phyloP scores from a whole-genome alignment of 495 filamentous ascomycete species.

The Podospora pseudopauciseta region DNA sequence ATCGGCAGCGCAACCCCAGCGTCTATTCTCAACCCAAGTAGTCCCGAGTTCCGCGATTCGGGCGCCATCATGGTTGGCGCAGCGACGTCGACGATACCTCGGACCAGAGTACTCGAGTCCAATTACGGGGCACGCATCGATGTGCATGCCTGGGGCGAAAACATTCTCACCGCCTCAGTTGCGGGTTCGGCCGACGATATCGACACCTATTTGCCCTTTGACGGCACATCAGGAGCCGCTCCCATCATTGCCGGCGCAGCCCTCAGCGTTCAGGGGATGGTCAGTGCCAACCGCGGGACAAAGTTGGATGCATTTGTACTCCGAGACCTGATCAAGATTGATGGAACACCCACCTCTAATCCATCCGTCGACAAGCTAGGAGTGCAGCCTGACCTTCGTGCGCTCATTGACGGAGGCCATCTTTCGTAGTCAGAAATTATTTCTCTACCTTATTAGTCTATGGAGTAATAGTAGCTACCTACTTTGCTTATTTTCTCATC shows the following conservation, averaged over 20 bases:
- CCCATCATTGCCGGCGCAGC: conserved; percentile 18
- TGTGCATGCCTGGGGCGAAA: conserved; percentile 18
- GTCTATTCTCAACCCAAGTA: not conserved
- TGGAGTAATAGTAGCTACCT: no score
- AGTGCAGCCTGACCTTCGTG: conserved; percentile 15
- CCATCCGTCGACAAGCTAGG: conserved; percentile 9
- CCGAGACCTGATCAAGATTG: conserved; percentile 8
- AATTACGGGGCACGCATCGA: conserved; percentile 15
- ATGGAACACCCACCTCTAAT: conserved; percentile 3
- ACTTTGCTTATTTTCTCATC: no score
- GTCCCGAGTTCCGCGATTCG: conserved; percentile 12
- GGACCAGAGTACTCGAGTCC: conserved; percentile 1
- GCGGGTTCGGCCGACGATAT: not conserved
- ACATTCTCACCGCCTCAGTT: conserved; percentile 9
- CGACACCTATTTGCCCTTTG: conserved; percentile 2
- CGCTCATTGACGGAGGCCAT: conserved; percentile 17
- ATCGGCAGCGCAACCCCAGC: not conserved
- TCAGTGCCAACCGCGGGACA: not conserved
- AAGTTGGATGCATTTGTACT: conserved; percentile 13
- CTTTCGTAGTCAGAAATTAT: not conserved
- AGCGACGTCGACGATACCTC: not conserved
- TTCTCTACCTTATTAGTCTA: no score
- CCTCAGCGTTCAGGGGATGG: conserved; percentile 15
- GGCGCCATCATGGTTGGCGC: conserved; percentile 13
- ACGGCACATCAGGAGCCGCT: conserved; percentile 14